Evolutionary conservation across 306 rosid species (phyloP).

Genomic region (Urtica urens): DNA sequence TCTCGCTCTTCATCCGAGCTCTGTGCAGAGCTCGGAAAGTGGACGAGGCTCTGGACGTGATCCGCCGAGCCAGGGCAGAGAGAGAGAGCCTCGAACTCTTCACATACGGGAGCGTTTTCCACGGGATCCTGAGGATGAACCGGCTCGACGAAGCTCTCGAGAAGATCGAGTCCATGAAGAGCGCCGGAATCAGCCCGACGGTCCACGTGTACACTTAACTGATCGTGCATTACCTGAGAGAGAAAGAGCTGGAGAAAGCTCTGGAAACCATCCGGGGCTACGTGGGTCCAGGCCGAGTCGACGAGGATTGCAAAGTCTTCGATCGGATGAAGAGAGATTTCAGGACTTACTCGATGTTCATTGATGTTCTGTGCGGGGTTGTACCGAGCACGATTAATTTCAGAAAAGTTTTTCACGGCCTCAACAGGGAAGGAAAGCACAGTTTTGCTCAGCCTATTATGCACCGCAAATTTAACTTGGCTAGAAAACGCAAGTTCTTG

Average conservation of each 20-base stretch:
- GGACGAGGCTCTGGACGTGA: constrained; percentile 58
- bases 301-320: constrained; percentile 65
- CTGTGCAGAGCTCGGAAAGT: constrained; percentile 63
- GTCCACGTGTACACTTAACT: constrained; percentile 75
- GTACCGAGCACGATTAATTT: constrained; percentile 72
- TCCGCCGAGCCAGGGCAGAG: constrained; percentile 32
- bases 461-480: constrained; percentile 42
- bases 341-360: constrained; percentile 61
- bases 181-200: constrained; percentile 40
- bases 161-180: constrained; percentile 55
- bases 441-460: constrained; percentile 50
- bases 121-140: constrained; percentile 55
- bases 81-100: constrained; percentile 32
- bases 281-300: constrained; percentile 45
- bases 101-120: constrained; percentile 75
- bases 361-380: constrained; percentile 62
- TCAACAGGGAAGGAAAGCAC: constrained; percentile 75
- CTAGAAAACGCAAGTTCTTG: constrained; percentile 46
- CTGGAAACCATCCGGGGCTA: constrained; percentile 50
- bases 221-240: constrained; percentile 52
- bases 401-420: constrained; percentile 53
- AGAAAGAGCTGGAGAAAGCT: constrained; percentile 49
- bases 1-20: constrained; percentile 56
- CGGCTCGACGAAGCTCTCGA: constrained; percentile 53
- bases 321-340: constrained; percentile 70